Base-by-base conservation (phyloP, 1,284 basidiomycete genomes). In the Cystobasidium sp. region DNA sequence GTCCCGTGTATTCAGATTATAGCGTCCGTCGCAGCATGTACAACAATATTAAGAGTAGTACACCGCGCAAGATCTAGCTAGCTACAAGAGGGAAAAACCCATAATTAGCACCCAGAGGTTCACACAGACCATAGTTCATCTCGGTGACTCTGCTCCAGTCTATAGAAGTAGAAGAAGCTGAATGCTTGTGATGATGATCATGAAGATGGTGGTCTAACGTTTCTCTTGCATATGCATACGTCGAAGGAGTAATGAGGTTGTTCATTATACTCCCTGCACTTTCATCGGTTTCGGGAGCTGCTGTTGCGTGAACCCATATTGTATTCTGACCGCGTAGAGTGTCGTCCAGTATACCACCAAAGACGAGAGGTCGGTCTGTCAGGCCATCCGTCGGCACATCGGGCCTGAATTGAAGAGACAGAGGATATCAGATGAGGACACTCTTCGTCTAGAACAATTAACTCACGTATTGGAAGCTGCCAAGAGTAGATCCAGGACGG, bases 311-410 rank as follows among this genome's bases (percentile, higher is more conserved):
- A 14, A 73, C 70, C 62, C 63, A 73, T 1, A 73, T 22, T 5
- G 62, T 51, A 24, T 59, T 37, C 22, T 65, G 70, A 53, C 64
- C 64, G 6, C 70, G 70, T 0, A 73, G 24, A 8, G 62, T 62
- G 39, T 73, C 70, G n/a, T 73, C 70, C 16, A 73, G 49, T 3
- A 73, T 66, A 1, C 70, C 62, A 24, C 43, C 55, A 16, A 65
- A 73, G 12, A 49, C 31, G 5, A 73, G 43, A 14, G 62, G 41
- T 18, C 12, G 18, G 37, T 63, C 53, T 41, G 51, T 73, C 14
- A 46, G 22, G 22, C 24, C 44, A 52, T 56, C 46, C 2, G 53
- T 55, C 6, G 61, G 62, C 20, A 46, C 47, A 8, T 53, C 52
- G 44, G 70, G 70, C 18, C 70, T 73, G 41, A 14, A 4, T 0